phyloP scores from a whole-genome alignment of 768 basidiomycete species.

The Termitomyces eurrhizus region DNA sequence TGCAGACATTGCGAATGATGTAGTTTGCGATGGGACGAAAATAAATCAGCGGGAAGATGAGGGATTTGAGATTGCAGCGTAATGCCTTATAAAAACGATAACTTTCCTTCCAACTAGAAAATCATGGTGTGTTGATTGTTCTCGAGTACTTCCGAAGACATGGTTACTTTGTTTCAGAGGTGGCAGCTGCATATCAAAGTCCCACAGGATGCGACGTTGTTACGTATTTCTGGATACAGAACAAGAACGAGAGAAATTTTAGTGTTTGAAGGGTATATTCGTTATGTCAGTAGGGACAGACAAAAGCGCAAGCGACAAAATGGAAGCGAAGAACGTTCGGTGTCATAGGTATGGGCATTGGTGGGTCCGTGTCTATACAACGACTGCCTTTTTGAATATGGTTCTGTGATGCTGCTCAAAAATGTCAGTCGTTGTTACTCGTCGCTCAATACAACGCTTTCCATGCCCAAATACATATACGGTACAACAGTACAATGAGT shows the following conservation, averaged over 20 bases:
- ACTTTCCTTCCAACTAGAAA: no score
- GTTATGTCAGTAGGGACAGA: neutral
- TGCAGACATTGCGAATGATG: neutral
- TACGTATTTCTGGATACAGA: neutral
- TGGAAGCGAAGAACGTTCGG: neutral
- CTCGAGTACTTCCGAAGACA: no score
- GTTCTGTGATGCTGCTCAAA: no score
- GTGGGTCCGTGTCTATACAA: neutral
- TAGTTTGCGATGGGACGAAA: neutral
- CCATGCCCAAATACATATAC: no score
- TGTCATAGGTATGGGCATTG: neutral
- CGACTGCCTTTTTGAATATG: neutral
- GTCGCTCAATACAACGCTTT: no score
- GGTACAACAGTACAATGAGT: no score
- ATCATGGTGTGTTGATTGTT: no score
- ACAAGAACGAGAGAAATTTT: neutral
- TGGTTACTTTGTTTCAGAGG: no score
- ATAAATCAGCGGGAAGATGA: neutral
- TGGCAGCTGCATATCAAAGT: no score
- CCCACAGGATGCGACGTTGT: neutral
- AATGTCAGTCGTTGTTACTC: no score
- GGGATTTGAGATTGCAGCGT: neutral
- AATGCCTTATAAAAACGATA: neutral
- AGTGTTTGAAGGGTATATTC: neutral
- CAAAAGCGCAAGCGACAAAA: neutral